A percentile compares a stretch with the other conserved stretches of the same genome.
phyloP scores from a whole-genome alignment of 768 basidiomycete genomes.

The Suillus lakei region DNA sequence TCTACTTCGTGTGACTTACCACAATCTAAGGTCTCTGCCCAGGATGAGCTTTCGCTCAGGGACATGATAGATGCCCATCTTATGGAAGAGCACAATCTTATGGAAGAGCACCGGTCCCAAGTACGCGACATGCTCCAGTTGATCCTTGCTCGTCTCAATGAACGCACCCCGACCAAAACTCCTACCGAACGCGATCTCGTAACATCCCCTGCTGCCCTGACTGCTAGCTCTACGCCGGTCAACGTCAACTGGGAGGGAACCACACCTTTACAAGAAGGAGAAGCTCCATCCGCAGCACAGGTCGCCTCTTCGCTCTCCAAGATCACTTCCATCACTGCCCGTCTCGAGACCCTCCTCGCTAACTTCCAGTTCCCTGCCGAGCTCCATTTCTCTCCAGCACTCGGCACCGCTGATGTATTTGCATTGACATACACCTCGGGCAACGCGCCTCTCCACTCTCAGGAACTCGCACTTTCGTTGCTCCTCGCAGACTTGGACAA shows the following conservation, averaged over 20 bases:
- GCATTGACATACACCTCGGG: constrained; percentile 58
- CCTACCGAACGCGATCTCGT: neutral
- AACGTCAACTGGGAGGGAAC: neutral
- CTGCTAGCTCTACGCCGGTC: neutral
- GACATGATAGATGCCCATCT: neutral
- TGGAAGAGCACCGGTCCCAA: constrained; percentile 11
- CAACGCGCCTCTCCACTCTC: constrained; percentile 65
- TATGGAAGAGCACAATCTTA: constrained; percentile 1
- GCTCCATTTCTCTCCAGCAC: constrained; percentile 33
- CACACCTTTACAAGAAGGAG: constrained; percentile 18
- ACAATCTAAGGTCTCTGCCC: neutral
- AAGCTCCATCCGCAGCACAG: constrained; percentile 28
- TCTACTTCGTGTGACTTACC: neutral
- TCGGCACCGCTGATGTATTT: constrained; percentile 21
- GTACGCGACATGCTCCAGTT: constrained; percentile 6
- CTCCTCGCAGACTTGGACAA: constrained; percentile 63
- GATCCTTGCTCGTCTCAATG: constrained; percentile 3
- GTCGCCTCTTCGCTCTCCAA: constrained; percentile 36
- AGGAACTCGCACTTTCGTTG: constrained; percentile 61
- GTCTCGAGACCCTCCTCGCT: constrained; percentile 39
- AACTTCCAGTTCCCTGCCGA: constrained; percentile 45
- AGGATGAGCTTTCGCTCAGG: neutral
- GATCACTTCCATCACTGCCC: constrained; percentile 46
- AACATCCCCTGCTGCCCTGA: constrained; percentile 1
- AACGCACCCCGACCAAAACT: neutral